Conservation (phyloP, 768 basidiomycete species). For the Lentinula aciculospora region DNA sequence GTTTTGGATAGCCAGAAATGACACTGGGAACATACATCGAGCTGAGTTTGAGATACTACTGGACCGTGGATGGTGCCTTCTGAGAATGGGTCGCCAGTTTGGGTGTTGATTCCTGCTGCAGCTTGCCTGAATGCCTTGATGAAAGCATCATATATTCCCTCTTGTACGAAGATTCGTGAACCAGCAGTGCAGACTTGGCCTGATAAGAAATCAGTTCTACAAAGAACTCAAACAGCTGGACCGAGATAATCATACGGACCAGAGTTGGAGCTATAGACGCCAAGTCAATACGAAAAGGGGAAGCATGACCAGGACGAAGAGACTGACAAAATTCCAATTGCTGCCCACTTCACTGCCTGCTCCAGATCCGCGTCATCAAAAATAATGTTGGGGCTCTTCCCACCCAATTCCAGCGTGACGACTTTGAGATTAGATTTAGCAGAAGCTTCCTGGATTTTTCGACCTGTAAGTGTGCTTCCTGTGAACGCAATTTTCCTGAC, state of each 20-base stretch:
- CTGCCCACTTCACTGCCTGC: constrained; percentile 51
- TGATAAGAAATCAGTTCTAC: constrained; percentile 20
- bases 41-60: constrained; percentile 42
- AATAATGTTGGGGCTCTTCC: constrained; percentile 58
- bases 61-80: constrained; percentile 39
- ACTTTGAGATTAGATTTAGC: constrained; percentile 67
- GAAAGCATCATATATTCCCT: constrained; percentile 53
- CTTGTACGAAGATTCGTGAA: constrained; percentile 54
- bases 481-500: constrained; percentile 70
- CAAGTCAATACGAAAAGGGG: neutral
- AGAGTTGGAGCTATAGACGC: neutral
- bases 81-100: constrained; percentile 44
- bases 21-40: constrained; percentile 28
- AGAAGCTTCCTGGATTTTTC: constrained; percentile 59
- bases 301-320: neutral
- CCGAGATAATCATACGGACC: neutral
- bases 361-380: constrained; percentile 60
- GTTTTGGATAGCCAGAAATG: neutral
- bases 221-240: neutral
- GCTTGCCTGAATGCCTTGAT: constrained; percentile 34
- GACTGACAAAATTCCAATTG: constrained; percentile 53
- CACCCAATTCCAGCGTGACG: constrained; percentile 71
- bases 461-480: constrained; percentile 60
- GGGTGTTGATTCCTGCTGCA: constrained; percentile 25
- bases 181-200: constrained; percentile 50